Conservation (phyloP, 1,284 basidiomycete species). For the Ceratobasidium sp. region DNA sequence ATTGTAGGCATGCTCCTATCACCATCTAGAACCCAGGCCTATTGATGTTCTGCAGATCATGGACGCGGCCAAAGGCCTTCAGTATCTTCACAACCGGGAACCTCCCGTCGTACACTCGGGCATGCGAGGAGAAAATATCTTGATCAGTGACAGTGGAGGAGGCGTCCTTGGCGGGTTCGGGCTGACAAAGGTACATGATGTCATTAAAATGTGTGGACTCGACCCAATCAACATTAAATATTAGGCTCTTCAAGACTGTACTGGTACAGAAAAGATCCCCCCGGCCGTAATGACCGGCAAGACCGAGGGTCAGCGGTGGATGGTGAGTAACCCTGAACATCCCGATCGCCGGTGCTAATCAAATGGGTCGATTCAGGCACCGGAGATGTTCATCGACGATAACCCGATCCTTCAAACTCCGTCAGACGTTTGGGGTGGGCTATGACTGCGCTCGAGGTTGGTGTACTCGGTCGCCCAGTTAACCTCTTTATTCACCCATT, state of each 20-base stretch:
- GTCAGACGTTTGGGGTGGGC: constrained; percentile 36
- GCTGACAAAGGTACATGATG: constrained; percentile 4
- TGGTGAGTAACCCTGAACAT: background rate
- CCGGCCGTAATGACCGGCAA: constrained; percentile 29
- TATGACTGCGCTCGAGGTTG: constrained; percentile 30
- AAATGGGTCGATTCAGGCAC: background rate
- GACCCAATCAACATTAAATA: background rate
- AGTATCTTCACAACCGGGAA: constrained; percentile 27
- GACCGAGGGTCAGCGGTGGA: constrained; percentile 27
- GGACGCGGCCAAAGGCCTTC: constrained; percentile 21
- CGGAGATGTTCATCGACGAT: constrained; percentile 19
- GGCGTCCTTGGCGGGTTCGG: constrained; percentile 25
- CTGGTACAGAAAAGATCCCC: background rate
- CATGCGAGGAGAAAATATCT: constrained; percentile 18
- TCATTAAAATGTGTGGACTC: background rate
- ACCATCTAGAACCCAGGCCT: background rate
- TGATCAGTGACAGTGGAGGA: constrained; percentile 26
- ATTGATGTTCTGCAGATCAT: background rate
- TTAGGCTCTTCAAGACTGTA: too few species aligned
- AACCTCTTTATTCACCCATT: background rate
- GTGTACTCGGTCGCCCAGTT: background rate
- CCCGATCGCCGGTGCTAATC: background rate
- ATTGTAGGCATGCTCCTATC: background rate
- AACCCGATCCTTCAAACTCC: background rate
- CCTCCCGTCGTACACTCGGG: constrained; percentile 27